Evolutionary conservation across 805 yeast species (phyloP), one percentile per base, ranked within the genome.

Genomic region (Metschnikowia noctiluminum): DNA sequence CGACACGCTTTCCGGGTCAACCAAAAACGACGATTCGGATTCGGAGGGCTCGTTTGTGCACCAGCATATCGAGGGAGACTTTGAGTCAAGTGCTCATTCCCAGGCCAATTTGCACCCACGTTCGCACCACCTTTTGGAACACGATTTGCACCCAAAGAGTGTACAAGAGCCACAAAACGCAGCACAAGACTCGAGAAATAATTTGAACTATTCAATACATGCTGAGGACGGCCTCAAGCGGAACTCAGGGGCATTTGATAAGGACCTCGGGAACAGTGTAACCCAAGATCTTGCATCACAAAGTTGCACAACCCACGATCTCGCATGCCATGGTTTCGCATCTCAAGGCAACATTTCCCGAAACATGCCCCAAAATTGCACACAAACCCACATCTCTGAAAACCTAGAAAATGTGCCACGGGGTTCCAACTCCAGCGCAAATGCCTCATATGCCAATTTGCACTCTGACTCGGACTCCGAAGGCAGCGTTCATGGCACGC

Each of bases 401-500:
- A 21, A 21, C 21, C 21, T 21, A 21, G 21, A 21, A 31, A 31
- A 31, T 31, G 34, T 31, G 34, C 13, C 34, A 11, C 34, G 34
- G 34, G 13, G 6, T 3, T 31, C 13, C 34, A 5, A 3, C 34
- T 13, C 34, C 34, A 31, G 21, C 21, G 21, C 21, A 21, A 21
- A 21, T 21, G 21, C 21, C 34, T 31, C 34, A 2, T 34, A 39
- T 21, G 14, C 40, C 13, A 52, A 50, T 30, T 41, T 50, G n/a
- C 43, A 48, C 37, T 43, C 50, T 6, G 56, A 52, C 37, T 55
- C 55, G 13, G 61, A 59, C 38, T 56, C 59, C 1, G 58, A 57
- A 21, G 60, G 60, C 39, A 51, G 55, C 42, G 58, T 57, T 10
- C 55, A 52, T 35, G 59, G 57, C 40, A 51, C 59, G 42, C 61